Percentiles rank a stretch among this genome's conserved stretches.
phyloP scores from a whole-genome alignment of 2,329 filamentous ascomycete species.

The Coniochaeta sp. region DNA sequence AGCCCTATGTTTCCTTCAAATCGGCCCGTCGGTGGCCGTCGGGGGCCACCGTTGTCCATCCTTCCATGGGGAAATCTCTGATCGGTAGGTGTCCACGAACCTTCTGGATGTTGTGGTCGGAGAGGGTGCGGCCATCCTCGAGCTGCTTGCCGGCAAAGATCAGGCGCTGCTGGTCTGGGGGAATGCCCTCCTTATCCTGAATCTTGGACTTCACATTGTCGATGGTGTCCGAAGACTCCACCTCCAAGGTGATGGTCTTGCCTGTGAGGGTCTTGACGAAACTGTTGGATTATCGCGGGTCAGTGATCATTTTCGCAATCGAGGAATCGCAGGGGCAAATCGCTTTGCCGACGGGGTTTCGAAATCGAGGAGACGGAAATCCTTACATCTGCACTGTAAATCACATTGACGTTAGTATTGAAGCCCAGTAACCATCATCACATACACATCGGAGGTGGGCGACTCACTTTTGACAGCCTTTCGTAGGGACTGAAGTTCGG shows the following conservation, averaged over 20 bases:
- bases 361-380: slow-evolving; percentile 6
- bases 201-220: slow-evolving; percentile 99
- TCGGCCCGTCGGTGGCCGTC: slow-evolving; percentile 1
- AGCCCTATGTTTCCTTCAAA: slow-evolving; percentile 3
- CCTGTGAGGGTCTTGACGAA: slow-evolving; percentile 99
- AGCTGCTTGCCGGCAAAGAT: slow-evolving; percentile 99
- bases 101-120: slow-evolving; percentile 99
- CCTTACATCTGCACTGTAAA: slow-evolving; percentile 83
- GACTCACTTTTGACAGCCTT: slow-evolving; percentile 55
- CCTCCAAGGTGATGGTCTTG: slow-evolving; percentile 99
- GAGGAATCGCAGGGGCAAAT: too few relatives aligned
- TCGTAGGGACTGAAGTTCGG: slow-evolving; percentile 32
- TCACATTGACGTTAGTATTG: slow-evolving; percentile 15
- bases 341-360: slow-evolving; percentile 3
- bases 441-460: not conserved
- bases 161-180: slow-evolving; percentile 95
- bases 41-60: not conserved
- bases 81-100: slow-evolving; percentile 44
- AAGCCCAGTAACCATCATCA: too few relatives aligned
- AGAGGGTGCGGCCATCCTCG: slow-evolving; percentile 93
- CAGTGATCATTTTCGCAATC: not conserved
- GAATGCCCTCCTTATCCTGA: slow-evolving; percentile 99
- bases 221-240: slow-evolving; percentile 98
- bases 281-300: slow-evolving; percentile 41
- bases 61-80: not conserved